phyloP scores from a whole-genome alignment of 805 yeast genomes.

The Saturnispora silvae region DNA sequence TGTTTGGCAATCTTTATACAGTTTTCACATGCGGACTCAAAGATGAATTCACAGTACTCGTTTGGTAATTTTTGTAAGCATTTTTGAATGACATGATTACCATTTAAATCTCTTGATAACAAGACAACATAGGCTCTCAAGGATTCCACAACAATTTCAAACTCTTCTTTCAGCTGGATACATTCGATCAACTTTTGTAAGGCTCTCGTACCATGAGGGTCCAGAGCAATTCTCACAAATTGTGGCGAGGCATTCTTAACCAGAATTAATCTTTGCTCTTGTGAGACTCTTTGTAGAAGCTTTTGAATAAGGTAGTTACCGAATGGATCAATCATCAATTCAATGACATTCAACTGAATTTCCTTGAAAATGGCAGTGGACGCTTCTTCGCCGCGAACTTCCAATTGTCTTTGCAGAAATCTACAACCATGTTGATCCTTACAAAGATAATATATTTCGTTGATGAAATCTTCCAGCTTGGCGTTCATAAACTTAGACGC shows the following conservation, averaged over 20 bases:
- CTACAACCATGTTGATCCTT: constrained; percentile 97
- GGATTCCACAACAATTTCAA: constrained; percentile 33
- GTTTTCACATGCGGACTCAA: constrained; percentile 68
- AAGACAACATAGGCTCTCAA: constrained; percentile 56
- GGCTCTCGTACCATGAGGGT: constrained; percentile 95
- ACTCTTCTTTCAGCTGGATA: constrained; percentile 61
- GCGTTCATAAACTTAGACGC: constrained; percentile 63
- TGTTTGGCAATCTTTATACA: constrained; percentile 84
- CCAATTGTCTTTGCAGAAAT: constrained; percentile 79
- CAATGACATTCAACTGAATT: constrained; percentile 65
- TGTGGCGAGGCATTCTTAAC: constrained; percentile 65
- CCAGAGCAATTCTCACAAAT: constrained; percentile 70
- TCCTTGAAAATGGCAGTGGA: constrained; percentile 74
- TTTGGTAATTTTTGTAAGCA: constrained; percentile 66
- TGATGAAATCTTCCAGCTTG: constrained; percentile 54
- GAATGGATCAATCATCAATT: constrained; percentile 90
- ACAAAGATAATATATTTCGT: constrained; percentile 70
- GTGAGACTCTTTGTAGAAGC: constrained; percentile 63
- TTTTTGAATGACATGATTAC: constrained; percentile 94
- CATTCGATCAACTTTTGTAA: constrained; percentile 87
- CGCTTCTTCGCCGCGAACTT: constrained; percentile 47
- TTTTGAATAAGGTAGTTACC: constrained; percentile 96
- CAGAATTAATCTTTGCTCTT: constrained; percentile 58
- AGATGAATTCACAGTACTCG: constrained; percentile 74
- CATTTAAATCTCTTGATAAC: constrained; percentile 81